These are phyloP conservation scores for Limnomonas spitsbergensis DNA, from an alignment of 139 green algal genomes.

Conservation along the genomic window DNA sequence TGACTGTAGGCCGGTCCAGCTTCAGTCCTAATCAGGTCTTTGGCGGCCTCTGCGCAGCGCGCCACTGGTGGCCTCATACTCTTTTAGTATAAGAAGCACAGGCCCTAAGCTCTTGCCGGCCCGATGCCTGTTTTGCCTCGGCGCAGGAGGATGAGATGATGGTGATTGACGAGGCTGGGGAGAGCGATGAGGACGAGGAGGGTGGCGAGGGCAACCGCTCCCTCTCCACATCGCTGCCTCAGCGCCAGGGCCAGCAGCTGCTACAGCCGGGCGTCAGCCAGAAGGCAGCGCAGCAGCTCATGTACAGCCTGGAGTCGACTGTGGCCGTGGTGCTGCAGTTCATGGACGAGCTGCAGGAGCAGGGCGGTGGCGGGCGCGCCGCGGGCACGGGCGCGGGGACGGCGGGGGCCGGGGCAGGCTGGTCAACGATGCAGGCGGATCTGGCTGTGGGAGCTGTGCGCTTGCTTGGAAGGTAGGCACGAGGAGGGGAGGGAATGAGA, in stretches of 20 bases:
- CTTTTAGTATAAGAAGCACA: too few relatives aligned
- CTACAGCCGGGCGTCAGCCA: constrained; percentile 1
- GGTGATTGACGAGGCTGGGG: constrained; percentile 19
- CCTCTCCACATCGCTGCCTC: not conserved
- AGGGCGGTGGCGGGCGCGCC: not conserved
- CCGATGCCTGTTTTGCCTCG: too few relatives aligned
- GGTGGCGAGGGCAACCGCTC: not conserved
- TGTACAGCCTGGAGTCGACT: constrained; percentile 14
- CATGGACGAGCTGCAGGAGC: constrained; percentile 21
- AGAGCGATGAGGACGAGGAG: constrained; percentile 11
- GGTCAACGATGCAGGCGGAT: constrained; percentile 3
- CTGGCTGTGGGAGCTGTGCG: constrained; percentile 14
- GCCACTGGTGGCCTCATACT: too few relatives aligned
- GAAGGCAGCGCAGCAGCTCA: constrained; percentile 18
- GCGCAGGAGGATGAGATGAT: constrained; percentile 12
- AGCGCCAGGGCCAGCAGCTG: constrained; percentile 12
- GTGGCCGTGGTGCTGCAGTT: constrained; percentile 1
- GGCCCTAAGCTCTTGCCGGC: too few relatives aligned
- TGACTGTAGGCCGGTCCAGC: too few relatives aligned
- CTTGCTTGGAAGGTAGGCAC: constrained; percentile 12
- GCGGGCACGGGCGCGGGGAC: not conserved
- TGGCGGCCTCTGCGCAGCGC: too few relatives aligned
- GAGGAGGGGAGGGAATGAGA: too few relatives aligned
- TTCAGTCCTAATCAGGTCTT: too few relatives aligned
- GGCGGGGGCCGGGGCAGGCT: not conserved